Evolutionary conservation across 2,329 filamentous ascomycete genomes (phyloP).

Genomic region (Cladorrhinum sp.): DNA sequence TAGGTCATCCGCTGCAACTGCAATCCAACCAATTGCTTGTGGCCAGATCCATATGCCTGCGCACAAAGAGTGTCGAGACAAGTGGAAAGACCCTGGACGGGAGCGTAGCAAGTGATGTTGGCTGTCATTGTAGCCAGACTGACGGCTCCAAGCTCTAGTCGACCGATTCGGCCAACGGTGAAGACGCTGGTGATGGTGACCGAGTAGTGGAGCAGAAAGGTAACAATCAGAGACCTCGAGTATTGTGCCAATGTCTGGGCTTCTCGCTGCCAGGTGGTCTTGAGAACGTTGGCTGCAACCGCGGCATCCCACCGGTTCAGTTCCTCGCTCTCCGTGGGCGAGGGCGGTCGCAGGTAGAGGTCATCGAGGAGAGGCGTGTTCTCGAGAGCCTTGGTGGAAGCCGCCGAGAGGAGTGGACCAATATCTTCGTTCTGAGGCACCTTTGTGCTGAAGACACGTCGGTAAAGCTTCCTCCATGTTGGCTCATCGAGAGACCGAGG

Average conservation of each 20-base stretch:
- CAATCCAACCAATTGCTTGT: slow-evolving; percentile 80
- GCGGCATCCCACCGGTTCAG: slow-evolving; percentile 36
- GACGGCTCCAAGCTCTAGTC: slow-evolving; percentile 56
- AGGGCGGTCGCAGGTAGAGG: slow-evolving; percentile 4
- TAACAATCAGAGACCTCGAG: slow-evolving; percentile 53
- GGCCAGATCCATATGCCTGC: slow-evolving; percentile 88
- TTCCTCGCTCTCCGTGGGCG: slow-evolving; percentile 17
- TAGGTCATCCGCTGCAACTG: slow-evolving; percentile 78
- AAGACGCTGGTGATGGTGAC: slow-evolving; percentile 60
- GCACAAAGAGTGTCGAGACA: slow-evolving; percentile 89
- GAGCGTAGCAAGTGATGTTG: slow-evolving; percentile 72
- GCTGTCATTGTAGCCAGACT: slow-evolving; percentile 72
- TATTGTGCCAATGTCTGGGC: slow-evolving; percentile 59
- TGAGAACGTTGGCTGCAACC: slow-evolving; percentile 64
- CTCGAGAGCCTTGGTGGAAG: slow-evolving; percentile 19
- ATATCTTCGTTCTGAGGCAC: slow-evolving; percentile 15
- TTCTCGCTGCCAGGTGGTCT: slow-evolving; percentile 70
- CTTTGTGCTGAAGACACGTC: slow-evolving; percentile 25
- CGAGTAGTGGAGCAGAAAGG: slow-evolving; percentile 61
- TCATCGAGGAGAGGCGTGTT: slow-evolving; percentile 17
- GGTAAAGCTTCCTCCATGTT: slow-evolving; percentile 17
- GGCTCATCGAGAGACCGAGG: slow-evolving; percentile 12
- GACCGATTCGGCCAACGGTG: slow-evolving; percentile 58
- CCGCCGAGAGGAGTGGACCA: slow-evolving; percentile 8
- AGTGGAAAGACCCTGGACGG: slow-evolving; percentile 80